Evolutionary conservation across 192 early-diverging fungal species (phyloP), one percentile per base, ranked within the genome.

Genomic region (Chytriomyces sp.): DNA sequence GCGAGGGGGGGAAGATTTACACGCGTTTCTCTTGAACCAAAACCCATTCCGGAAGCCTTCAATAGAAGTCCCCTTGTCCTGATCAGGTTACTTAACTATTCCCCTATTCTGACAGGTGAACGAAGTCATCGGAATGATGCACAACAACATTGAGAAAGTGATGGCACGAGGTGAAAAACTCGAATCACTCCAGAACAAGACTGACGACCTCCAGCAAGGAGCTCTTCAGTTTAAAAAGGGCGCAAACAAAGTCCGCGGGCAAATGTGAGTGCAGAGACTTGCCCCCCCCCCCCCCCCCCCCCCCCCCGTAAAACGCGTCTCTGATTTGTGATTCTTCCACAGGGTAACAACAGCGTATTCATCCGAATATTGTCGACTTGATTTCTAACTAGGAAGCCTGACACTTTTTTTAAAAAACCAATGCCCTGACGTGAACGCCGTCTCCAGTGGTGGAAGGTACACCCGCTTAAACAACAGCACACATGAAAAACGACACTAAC

Each of bases 91-190:
- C 35, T 35, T 35, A 35, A 35, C 35, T 35, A 35, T 35, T 35
- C 35, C 35, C 35, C 4, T 35, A 35, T 35, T 35, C 35, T 35
- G 10, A 50, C 44, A 96, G 84, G 91, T 97, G 35, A 92, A 98
- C 82, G 93, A 98, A 75, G 96, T 95, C 70, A 94, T 96, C 48
- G 89, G 88, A 57, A 96, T 97, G 82, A 97, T 97, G 94, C 91
- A 95, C 68, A 80, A 94, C 68, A 95, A 95, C 82, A 92, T 97
- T 82, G 87, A 94, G 61, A 92, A 92, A 79, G 93, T 95, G 50
- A 91, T 93, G 80, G 86, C 91, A 64, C 91, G 97, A 67, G 94
- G 94, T 45, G 95, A 96, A 83, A 86, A 90, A 79, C 81, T 98
- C 64, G 93, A 95, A 59, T 82, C 86, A 46, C 85, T 98, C 35